Conservation (phyloP, 352 stramenopile genomes). For the Globisporangium megalacanthum region DNA sequence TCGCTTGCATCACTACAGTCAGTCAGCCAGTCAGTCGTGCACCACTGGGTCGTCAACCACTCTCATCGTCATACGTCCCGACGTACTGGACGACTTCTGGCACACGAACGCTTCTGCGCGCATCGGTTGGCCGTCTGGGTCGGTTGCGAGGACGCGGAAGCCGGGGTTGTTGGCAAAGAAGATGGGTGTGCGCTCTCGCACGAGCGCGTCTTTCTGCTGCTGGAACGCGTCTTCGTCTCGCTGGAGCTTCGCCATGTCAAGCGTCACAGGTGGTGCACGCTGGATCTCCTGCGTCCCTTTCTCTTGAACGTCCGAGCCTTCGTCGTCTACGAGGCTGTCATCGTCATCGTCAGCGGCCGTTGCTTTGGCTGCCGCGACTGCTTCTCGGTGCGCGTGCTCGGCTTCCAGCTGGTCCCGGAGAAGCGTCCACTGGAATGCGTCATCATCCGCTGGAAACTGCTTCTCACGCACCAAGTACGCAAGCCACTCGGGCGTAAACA, state of each 20-base stretch:
- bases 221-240: conserved; percentile 42
- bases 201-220: conserved; percentile 43
- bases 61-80: neutral
- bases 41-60: too few relatives aligned
- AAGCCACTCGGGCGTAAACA: conserved; percentile 67
- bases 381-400: conserved; percentile 17
- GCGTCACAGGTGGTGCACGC: conserved; percentile 23
- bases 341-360: conserved; percentile 10
- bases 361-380: conserved; percentile 15
- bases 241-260: conserved; percentile 30
- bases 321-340: conserved; percentile 26
- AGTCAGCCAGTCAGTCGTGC: neutral
- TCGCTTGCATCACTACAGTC: conserved; percentile 47
- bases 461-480: conserved; percentile 43
- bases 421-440: conserved; percentile 30
- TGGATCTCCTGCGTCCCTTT: conserved; percentile 31
- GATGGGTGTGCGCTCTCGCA: conserved; percentile 49
- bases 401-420: conserved; percentile 26
- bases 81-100: conserved; percentile 64
- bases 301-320: conserved; percentile 46
- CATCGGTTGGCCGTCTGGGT: conserved; percentile 23
- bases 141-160: conserved; percentile 43
- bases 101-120: conserved; percentile 61
- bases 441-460: conserved; percentile 17
- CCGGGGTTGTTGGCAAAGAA: conserved; percentile 76